Evolutionary conservation across 192 early-diverging fungal species (phyloP), one percentile per base, ranked within the genome.

Genomic region (Umbelopsis ramanniana): DNA sequence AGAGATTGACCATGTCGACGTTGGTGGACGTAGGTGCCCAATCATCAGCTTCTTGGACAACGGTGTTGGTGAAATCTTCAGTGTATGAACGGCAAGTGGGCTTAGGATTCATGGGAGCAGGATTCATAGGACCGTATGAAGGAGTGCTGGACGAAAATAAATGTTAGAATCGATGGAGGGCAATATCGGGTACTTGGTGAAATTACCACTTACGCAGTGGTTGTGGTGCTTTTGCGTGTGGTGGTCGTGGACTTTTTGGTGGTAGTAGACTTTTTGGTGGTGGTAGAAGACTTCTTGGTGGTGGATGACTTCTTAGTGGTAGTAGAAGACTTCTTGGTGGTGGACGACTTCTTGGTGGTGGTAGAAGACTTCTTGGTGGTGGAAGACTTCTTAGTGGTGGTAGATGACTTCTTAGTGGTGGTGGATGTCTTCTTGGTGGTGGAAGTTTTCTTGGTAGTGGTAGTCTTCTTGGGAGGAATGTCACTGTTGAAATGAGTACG

Each of bases 21-120:
- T 45, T 33, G 14, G 67, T 46, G 45, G 45, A 46, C 11, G 38
- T 24, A 15, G 67, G 67, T 26, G n/a, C 10, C 67, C 67, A 68
- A n/a, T 68, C 43, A n/a, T 24, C 22, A 6, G 67, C 67, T 33
- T 68, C 67, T 21, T 43, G 37, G 38, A 68, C 46, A 23, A 47
- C 26, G 12, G 67, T 68, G 43, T 68, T 45, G 4, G 21, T 22
- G 46, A 68, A 68, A 26, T 68, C 40, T 21, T 68, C 67, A 6
- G 45, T 46, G 67, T 68, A 68, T 48, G 67, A 68, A 26, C 67
- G 67, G n/a, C 67, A 68, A 63, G 57, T 63, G 10, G 57, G 57
- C 57, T 63, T 63, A 26, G 57, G 57, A 15, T 63, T 63, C 57
- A 63, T 63, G 35, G 57, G 26, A 1, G 57, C 29, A 14, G 57